Evolutionary conservation across 805 yeast species (phyloP).

Genomic region (Candida dajiaensis): DNA sequence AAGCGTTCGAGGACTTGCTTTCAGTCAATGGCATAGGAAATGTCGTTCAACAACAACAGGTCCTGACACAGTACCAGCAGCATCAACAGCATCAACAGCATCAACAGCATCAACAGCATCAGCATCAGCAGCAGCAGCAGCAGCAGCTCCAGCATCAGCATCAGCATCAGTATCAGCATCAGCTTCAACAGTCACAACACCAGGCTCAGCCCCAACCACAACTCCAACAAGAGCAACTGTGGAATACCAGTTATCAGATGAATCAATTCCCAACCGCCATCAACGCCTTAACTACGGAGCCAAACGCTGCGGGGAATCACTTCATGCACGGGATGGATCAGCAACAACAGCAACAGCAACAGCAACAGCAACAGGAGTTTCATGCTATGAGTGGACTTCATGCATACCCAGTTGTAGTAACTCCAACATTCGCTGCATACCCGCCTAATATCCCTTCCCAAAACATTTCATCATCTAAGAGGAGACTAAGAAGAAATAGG

Average conservation of each 20-base stretch:
- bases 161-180: not conserved
- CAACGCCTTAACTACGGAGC: not conserved
- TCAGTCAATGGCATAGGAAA: too few relatives aligned
- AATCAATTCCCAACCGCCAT: not conserved
- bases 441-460: not conserved
- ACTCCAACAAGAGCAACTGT: not conserved
- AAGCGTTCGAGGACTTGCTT: too few relatives aligned
- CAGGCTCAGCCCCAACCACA: not conserved
- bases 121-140: not conserved
- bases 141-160: not conserved
- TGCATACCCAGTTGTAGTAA: not conserved
- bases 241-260: not conserved
- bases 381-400: not conserved
- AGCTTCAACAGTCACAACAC: not conserved
- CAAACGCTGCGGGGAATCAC: not conserved
- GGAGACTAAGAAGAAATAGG: constrained; percentile 2
- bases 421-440: not conserved
- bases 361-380: constrained; percentile 2
- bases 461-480: not conserved
- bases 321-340: not conserved
- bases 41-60: too few relatives aligned
- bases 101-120: not conserved
- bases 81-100: not conserved
- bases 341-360: not conserved
- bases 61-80: too few relatives aligned